phyloP scores from a whole-genome alignment of 164 flowering plant genomes.

The Kingdonia uniflora region DNA sequence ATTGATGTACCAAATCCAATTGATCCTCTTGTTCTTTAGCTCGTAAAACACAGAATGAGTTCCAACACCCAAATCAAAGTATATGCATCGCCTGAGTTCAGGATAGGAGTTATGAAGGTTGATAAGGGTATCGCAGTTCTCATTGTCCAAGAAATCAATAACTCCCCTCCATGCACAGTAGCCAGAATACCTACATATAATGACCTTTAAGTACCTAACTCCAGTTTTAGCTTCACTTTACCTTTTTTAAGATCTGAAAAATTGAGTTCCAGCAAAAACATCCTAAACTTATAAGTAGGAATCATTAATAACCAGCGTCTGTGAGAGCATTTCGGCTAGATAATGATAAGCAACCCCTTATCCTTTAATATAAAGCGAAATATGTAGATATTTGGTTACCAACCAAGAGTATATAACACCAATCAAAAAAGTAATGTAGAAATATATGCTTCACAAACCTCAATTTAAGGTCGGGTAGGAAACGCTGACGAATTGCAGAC shows the following conservation, averaged over 20 bases:
- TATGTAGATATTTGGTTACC: too few species aligned
- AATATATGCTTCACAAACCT: slow-evolving; percentile 49
- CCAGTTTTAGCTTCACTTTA: neutral
- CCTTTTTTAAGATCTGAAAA: too few species aligned
- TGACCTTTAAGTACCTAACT: neutral
- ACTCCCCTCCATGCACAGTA: slow-evolving; percentile 95
- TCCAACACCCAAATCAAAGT: slow-evolving; percentile 44
- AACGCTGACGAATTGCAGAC: slow-evolving; percentile 51
- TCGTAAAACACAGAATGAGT: slow-evolving; percentile 64
- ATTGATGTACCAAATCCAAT: slow-evolving; percentile 91
- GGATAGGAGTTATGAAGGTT: slow-evolving; percentile 59
- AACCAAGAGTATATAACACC: too few species aligned
- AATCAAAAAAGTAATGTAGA: too few species aligned
- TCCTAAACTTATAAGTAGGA: too few species aligned
- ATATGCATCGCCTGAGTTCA: slow-evolving; percentile 67
- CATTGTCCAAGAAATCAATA: slow-evolving; percentile 50
- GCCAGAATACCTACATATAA: slow-evolving; percentile 57
- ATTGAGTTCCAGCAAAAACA: too few species aligned
- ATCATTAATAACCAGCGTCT: too few species aligned
- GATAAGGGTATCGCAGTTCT: slow-evolving; percentile 42
- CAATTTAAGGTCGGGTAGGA: slow-evolving; percentile 53
- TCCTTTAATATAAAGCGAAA: too few species aligned
- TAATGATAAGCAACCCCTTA: too few species aligned
- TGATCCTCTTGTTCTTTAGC: slow-evolving; percentile 54
- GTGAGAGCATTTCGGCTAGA: too few species aligned